Base-by-base conservation (phyloP, 164 flowering plant genomes). In the Aristolochia californica region DNA sequence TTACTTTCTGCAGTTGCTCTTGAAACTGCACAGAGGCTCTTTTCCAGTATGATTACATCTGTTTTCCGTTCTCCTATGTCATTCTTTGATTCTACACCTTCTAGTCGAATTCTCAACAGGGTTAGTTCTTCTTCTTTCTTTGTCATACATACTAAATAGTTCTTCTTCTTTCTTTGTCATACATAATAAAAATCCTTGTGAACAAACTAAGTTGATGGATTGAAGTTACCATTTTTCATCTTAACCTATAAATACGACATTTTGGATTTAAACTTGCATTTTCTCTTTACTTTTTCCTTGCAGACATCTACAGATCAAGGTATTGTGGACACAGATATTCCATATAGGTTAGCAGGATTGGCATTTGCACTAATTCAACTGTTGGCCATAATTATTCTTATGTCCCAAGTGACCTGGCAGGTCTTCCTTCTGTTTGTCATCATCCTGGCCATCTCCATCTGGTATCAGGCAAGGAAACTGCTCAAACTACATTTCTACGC, bases 291-390 rank as follows among this genome's bases (percentile, higher is more conserved):
- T 28, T 47, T 16, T 47, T 53, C 55, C 20, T 53, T 43, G 21
- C 81, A 90, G 97, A 77, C 81, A 55, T 83, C 97, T 0, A 83
- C 84, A 8, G 93, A 90, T 68, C 95, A 90, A 77, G 80, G 90
- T 70, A 72, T 70, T 43, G 80, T 87, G 43, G 95, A 85, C 69
- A 83, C 84, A 15, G 93, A 87, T 71, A 80, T 87, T 57, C 95
- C 95, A 2, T 87, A 83, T 74, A 77, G 97, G 67, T 60, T 89
- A 51, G 93, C 88, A 34, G 97, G 90, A 66, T 59, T 84, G 63
- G 90, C 72, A 52, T 87, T 87, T 66, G 89, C 88, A 3, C 79
- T 82, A 2, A 78, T 89, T 65, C 97, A 87, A 76, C 74, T 87
- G 7, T 26, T 87, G 21, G 78, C 87, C 56, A 77, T 87, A 43